Evolutionary conservation across 768 basidiomycete species (phyloP).

Genomic region (Candolleomyces eurysporus): DNA sequence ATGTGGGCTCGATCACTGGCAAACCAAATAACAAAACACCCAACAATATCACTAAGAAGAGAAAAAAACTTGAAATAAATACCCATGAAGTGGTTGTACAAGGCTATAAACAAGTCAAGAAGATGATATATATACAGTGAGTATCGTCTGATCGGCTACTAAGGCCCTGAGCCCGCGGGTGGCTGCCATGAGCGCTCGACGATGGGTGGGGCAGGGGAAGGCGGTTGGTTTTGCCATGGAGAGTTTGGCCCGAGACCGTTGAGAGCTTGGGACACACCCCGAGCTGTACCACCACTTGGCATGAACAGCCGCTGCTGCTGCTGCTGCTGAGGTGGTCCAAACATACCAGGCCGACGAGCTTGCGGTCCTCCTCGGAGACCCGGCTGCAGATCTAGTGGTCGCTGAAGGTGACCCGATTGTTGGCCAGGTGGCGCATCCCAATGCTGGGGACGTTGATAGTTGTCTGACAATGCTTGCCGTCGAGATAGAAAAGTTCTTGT

Average conservation of each 20-base stretch:
- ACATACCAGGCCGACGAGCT: constrained; percentile 57
- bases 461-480: constrained; percentile 15
- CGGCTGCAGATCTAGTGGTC: constrained; percentile 49
- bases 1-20: not conserved
- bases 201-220: constrained; percentile 38
- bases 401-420: constrained; percentile 17
- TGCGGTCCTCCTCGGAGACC: constrained; percentile 51
- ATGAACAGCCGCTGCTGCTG: constrained; percentile 32
- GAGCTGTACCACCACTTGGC: constrained; percentile 20
- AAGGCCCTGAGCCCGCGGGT: constrained; percentile 34
- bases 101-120: not conserved
- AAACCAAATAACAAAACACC: not conserved
- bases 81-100: not conserved
- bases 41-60: not conserved
- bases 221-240: constrained; percentile 39
- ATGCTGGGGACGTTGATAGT: constrained; percentile 20
- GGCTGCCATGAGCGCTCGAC: constrained; percentile 47
- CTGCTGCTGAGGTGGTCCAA: constrained; percentile 38
- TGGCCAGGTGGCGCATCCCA: constrained; percentile 27
- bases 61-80: not conserved
- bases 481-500: constrained; percentile 33
- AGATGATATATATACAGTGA: constrained; percentile 1
- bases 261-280: constrained; percentile 26
- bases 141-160: constrained; percentile 24
- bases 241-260: constrained; percentile 22